Evolutionary conservation across 768 basidiomycete species (phyloP).

Genomic region (Leccinum uliginosum): DNA sequence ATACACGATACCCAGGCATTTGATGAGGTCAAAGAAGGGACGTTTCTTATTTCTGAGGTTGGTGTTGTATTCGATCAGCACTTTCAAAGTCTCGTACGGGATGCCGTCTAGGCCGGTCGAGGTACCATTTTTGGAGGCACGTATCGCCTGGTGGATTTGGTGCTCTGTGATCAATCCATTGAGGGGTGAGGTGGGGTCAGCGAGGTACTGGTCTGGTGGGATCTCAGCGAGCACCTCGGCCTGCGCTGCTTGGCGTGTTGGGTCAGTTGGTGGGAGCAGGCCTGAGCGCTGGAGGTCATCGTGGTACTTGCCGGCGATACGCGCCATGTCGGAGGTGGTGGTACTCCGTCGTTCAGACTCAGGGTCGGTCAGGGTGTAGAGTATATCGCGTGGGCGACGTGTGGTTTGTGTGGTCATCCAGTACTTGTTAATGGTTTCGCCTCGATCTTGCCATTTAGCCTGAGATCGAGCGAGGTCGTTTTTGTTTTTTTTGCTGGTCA

Average conservation of each 20-base stretch:
- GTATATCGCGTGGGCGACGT: slow-evolving; percentile 12
- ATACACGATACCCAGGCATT: background rate
- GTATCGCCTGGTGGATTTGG: background rate
- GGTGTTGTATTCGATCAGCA: background rate
- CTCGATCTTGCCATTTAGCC: background rate
- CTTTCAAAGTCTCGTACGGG: background rate
- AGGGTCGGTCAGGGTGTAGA: slow-evolving; percentile 11
- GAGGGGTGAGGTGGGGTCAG: slow-evolving; percentile 11
- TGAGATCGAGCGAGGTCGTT: background rate
- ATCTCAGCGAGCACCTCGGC: background rate
- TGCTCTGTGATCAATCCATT: slow-evolving; percentile 10
- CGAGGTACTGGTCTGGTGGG: background rate
- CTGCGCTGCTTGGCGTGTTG: background rate
- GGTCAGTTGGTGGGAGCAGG: background rate
- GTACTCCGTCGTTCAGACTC: accelerated
- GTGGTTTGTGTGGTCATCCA: slow-evolving; percentile 9
- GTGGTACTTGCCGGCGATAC: slow-evolving; percentile 16
- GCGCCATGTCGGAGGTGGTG: slow-evolving; percentile 28
- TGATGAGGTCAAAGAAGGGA: background rate
- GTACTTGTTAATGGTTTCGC: slow-evolving; percentile 11
- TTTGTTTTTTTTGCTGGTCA: background rate
- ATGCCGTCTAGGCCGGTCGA: background rate
- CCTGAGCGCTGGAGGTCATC: slow-evolving; percentile 18
- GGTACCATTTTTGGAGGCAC: background rate
- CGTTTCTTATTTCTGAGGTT: background rate